Conservation (phyloP, 1,284 basidiomycete species). For the Sphagnurus paluster region DNA sequence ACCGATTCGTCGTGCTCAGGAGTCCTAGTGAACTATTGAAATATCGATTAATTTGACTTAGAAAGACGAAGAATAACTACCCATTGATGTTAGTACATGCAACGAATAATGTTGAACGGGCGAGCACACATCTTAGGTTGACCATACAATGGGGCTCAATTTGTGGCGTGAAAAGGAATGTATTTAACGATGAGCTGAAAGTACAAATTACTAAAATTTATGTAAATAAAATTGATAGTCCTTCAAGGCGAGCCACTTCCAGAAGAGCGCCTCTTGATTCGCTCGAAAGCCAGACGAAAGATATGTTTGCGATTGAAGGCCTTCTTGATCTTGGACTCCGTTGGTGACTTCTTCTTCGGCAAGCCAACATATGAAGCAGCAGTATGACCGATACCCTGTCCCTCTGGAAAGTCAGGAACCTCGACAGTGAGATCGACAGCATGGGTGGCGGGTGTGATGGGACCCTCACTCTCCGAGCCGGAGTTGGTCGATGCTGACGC, state of each 20-base stretch:
- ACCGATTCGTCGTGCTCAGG: background rate
- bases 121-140: too few relatives aligned
- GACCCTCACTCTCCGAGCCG: conserved; percentile 39
- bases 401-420: conserved; percentile 40
- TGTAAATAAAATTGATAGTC: conserved; percentile 17
- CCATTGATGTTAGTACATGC: too few relatives aligned
- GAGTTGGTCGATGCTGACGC: conserved; percentile 28
- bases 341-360: conserved; percentile 7
- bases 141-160: background rate
- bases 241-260: conserved; percentile 20
- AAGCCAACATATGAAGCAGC: conserved; percentile 9
- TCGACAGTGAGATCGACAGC: conserved; percentile 39
- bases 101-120: background rate
- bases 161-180: background rate
- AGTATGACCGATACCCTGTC: conserved; percentile 30
- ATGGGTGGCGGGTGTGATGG: conserved; percentile 46
- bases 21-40: too few relatives aligned
- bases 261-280: conserved; percentile 30
- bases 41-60: too few relatives aligned
- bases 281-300: conserved; percentile 35
- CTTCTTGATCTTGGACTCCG: conserved; percentile 18
- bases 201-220: too few relatives aligned
- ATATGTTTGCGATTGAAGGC: conserved; percentile 23
- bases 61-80: too few relatives aligned
- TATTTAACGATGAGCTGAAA: too few relatives aligned